Conservation (phyloP, 1,139 yeast species). For the Fermentozyma sake region DNA sequence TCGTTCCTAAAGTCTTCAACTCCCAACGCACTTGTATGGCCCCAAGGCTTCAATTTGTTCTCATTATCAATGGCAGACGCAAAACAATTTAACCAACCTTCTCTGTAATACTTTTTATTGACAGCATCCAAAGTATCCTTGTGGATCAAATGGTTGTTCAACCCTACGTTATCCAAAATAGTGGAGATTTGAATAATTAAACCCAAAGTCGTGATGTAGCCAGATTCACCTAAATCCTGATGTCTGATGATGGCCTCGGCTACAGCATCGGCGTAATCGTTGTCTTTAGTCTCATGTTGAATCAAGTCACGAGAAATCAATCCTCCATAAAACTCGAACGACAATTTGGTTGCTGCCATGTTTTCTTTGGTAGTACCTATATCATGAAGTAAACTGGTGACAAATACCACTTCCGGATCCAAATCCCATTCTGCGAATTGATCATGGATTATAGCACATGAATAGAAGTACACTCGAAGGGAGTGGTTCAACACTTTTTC, state of each 20-base stretch:
- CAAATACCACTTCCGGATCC: slow-evolving; percentile 26
- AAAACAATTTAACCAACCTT: slow-evolving; percentile 33
- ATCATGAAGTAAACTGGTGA: slow-evolving; percentile 33
- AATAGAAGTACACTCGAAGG: slow-evolving; percentile 30
- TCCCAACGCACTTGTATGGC: slow-evolving; percentile 35
- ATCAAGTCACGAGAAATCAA: slow-evolving; percentile 27
- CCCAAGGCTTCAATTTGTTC: slow-evolving; percentile 30
- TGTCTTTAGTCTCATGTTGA: slow-evolving; percentile 17
- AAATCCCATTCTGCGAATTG: slow-evolving; percentile 35
- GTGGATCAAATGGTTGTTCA: slow-evolving; percentile 27
- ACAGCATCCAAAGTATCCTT: slow-evolving; percentile 25
- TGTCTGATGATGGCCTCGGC: slow-evolving; percentile 37
- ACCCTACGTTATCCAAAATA: slow-evolving; percentile 35
- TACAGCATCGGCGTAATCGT: slow-evolving; percentile 35
- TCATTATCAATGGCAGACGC: slow-evolving; percentile 34
- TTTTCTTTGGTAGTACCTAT: slow-evolving; percentile 34
- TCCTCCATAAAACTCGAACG: slow-evolving; percentile 38
- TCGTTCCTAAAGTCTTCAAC: slow-evolving; percentile 25
- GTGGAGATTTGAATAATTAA: slow-evolving; percentile 33
- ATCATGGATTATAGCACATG: slow-evolving; percentile 31
- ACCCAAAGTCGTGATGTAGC: slow-evolving; percentile 34
- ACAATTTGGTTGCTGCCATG: slow-evolving; percentile 32
- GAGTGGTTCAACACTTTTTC: slow-evolving; percentile 27
- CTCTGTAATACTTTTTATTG: slow-evolving; percentile 24
- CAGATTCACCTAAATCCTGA: slow-evolving; percentile 33